phyloP scores from a whole-genome alignment of 2,329 filamentous ascomycete species.

The Cytospora leucostoma region DNA sequence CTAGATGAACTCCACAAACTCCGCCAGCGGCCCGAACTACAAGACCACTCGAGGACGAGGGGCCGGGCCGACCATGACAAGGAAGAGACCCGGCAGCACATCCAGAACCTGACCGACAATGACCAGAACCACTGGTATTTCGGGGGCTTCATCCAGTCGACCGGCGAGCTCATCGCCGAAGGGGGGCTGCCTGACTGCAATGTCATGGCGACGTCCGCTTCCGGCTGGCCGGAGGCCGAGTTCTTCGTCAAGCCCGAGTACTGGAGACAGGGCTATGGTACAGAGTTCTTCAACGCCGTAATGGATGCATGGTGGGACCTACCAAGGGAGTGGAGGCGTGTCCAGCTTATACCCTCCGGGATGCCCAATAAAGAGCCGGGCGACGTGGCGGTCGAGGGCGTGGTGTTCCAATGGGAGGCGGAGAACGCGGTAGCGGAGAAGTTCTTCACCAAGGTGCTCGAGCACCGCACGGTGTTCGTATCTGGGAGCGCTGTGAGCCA shows the following conservation, averaged over 20 bases:
- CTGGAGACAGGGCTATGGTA: slow-evolving; percentile 27
- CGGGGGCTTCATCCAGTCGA: slow-evolving; percentile 12
- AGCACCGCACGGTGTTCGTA: not conserved
- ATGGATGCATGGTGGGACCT: slow-evolving; percentile 24
- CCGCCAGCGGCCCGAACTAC: not conserved
- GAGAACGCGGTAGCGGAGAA: not conserved
- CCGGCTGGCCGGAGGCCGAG: slow-evolving; percentile 25
- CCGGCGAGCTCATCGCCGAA: slow-evolving; percentile 15
- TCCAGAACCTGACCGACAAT: not conserved
- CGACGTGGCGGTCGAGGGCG: slow-evolving; percentile 2
- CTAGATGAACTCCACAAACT: slow-evolving; percentile 5
- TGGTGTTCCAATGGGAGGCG: slow-evolving; percentile 19
- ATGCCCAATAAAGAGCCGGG: slow-evolving; percentile 8
- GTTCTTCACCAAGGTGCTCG: slow-evolving; percentile 19
- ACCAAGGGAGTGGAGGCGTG: slow-evolving; percentile 18
- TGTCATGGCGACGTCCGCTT: slow-evolving; percentile 7
- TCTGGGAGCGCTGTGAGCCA: slow-evolving; percentile 7
- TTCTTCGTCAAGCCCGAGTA: slow-evolving; percentile 18
- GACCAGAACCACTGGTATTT: slow-evolving; percentile 11
- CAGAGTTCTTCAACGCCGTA: slow-evolving; percentile 18
- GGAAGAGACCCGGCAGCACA: slow-evolving; percentile 6
- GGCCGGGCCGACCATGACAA: slow-evolving; percentile 8
- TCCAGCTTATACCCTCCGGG: slow-evolving; percentile 11
- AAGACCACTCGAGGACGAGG: not conserved
- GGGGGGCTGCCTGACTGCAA: slow-evolving; percentile 10